Base-by-base conservation (phyloP, 129 eudicot species). In the Chrysanthemum lavandulifolium region DNA sequence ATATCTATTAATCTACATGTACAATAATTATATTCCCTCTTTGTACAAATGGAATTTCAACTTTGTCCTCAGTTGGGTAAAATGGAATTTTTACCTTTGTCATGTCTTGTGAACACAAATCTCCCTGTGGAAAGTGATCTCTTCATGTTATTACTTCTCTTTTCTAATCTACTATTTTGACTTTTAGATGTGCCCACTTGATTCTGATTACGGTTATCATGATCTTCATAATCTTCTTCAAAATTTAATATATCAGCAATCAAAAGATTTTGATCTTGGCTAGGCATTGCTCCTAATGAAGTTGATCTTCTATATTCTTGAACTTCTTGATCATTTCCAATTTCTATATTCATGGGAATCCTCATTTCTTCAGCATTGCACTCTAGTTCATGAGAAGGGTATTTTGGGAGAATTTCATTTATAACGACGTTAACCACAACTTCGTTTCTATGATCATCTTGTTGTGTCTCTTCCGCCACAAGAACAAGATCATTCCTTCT, bases 171-270 rank as follows among this genome's bases (percentile, higher is more conserved):
- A 73, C 68, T 61, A 55, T 62, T 58, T 63, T 82, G 79, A 36
- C 43, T 65, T 40, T 70, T 58, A 8, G 78, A 76, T 21, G 84
- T 76, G 68, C 81, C 81, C 14, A 78, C 83, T 29, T 56, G 75
- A 13, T 74, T 60, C 56, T 70, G 45, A n/a, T 65, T 59, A 40
- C 54, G 57, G 13, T 73, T 12, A 54, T 62, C 45, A 16, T 73
- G 16, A 54, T 68, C 21, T 18, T 83, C 84, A 29, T 78, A 77
- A 48, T 87, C 81, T 23, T 69, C 96, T 25, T 84, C 78, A 50
- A 70, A 75, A 6, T 61, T 25, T 71, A 87, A 76, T 31, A 87
- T 82, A 80, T 87, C 95, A 56, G 95, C 75, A 33, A 87, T 74
- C 85, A 84, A 75, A 53, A 86, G 79, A 76, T 78, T 79, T 25